A percentile compares a stretch with the other conserved stretches of the same genome.
These are phyloP conservation scores for Mucor saturninus DNA, from an alignment of 371 early-diverging fungal genomes.

Conservation along the genomic window DNA sequence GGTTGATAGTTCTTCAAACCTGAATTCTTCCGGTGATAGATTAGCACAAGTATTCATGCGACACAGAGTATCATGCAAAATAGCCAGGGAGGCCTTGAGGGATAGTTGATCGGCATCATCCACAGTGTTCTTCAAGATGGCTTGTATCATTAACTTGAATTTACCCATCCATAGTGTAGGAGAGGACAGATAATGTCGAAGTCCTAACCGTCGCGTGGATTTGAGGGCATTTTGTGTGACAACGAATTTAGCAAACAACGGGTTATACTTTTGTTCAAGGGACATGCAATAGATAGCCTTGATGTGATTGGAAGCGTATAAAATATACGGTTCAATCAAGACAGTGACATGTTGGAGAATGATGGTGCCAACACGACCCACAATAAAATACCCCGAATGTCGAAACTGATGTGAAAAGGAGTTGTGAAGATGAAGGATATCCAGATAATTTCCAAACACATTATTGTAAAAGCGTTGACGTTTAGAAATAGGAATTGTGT, in stretches of 20 bases:
- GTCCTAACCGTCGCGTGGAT: conserved; percentile 34
- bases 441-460: conserved; percentile 40
- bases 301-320: conserved; percentile 26
- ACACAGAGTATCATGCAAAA: conserved; percentile 31
- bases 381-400: conserved; percentile 21
- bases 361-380: conserved; percentile 23
- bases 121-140: conserved; percentile 37
- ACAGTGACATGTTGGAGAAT: conserved; percentile 22
- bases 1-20: conserved; percentile 28
- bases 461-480: conserved; percentile 33
- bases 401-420: conserved; percentile 21
- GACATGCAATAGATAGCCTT: conserved; percentile 22
- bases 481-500: conserved; percentile 8
- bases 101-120: conserved; percentile 36
- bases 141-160: conserved; percentile 33
- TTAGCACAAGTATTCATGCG: conserved; percentile 35
- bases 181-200: conserved; percentile 40
- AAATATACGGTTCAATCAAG: conserved; percentile 31
- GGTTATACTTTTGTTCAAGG: conserved; percentile 29
- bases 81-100: conserved; percentile 29
- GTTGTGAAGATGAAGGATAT: conserved; percentile 28
- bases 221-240: conserved; percentile 24
- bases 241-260: conserved; percentile 27
- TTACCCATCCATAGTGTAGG: conserved; percentile 46
- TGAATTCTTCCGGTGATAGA: conserved; percentile 25